These are phyloP conservation scores for Leucocoprinus birnbaumii DNA, from an alignment of 768 basidiomycete species.

Conservation along the genomic window DNA sequence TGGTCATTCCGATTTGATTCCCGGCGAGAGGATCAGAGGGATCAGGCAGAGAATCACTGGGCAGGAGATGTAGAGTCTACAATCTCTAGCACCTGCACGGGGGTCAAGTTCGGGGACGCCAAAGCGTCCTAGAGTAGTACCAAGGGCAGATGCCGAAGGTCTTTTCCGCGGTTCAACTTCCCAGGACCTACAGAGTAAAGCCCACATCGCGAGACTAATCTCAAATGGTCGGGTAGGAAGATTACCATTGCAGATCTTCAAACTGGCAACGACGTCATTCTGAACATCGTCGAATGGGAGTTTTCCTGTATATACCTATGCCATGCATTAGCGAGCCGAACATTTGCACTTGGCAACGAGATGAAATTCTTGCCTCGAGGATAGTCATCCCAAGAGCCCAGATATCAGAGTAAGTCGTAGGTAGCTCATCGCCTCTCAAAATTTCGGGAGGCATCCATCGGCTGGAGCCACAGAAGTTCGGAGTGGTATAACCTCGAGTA, in stretches of 20 bases:
- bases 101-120: neutral
- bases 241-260: neutral
- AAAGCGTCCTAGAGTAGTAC: neutral
- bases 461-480: constrained; percentile 25
- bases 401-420: constrained; percentile 25
- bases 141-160: neutral
- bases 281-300: constrained; percentile 12
- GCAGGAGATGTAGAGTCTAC: neutral
- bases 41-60: too few species aligned
- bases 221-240: constrained; percentile 11
- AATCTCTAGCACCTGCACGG: neutral
- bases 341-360: neutral
- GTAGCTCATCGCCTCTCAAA: constrained; percentile 11
- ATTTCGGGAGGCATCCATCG: constrained; percentile 39
- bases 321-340: neutral
- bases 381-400: constrained; percentile 36
- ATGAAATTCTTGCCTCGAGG: constrained; percentile 24
- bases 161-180: constrained; percentile 6
- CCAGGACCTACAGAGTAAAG: constrained; percentile 10
- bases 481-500: constrained; percentile 29
- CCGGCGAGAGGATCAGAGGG: too few species aligned
- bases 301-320: constrained; percentile 14
- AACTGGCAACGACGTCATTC: constrained; percentile 7
- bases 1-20: too few species aligned
- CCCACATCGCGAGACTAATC: constrained; percentile 6